Base-by-base conservation (phyloP, 768 basidiomycete genomes). In the Boletus rex-veris region DNA sequence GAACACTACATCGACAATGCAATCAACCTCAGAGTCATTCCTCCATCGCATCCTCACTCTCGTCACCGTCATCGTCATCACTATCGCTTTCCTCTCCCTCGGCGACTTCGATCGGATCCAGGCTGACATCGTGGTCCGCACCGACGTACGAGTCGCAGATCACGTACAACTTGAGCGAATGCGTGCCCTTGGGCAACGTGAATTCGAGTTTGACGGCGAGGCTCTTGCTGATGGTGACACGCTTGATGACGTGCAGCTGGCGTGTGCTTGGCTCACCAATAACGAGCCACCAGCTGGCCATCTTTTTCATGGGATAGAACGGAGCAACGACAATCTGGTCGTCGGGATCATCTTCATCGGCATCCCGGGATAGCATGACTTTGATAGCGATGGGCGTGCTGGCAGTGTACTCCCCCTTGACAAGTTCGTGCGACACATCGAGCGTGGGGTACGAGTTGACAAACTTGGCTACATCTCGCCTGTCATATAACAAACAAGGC, bases 401-500 rank as follows among this genome's bases (percentile, higher is more conserved):
- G 0, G 97, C 90, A 0, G 87, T 89, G 68, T 94, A 89, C 10
- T 91, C 88, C 50, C 87, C 90, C 67, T 90, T 85, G 57, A 83
- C 87, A n/a, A 99, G 79, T 54, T 93, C 85, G 62, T 89, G 85
- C 12, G 81, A 77, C 40, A 98, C 92, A 55, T 99, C 97, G 37
- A 98, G 78, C n/a, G 92, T 95, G 0, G 96, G 96, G 66, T 97
- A 98, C 1, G 93, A 88, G 72, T 99, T 98, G 63, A 97, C 94
- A 59, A 97, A 96, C 40, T 81, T 86, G 3, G 97, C 97, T 24
- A 98, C 94, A 62, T 92, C 94, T 57, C 84, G 88, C 92, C 92
- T 95, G 62, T 11, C 50, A 11, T 14, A 40, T 37, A 59, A 36
- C 31, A 46, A 36, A 30, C 35, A 16, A 12, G 35, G 18, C 35